Conservation (phyloP, 345 rosid genomes). For the Eucalyptus marginata region DNA sequence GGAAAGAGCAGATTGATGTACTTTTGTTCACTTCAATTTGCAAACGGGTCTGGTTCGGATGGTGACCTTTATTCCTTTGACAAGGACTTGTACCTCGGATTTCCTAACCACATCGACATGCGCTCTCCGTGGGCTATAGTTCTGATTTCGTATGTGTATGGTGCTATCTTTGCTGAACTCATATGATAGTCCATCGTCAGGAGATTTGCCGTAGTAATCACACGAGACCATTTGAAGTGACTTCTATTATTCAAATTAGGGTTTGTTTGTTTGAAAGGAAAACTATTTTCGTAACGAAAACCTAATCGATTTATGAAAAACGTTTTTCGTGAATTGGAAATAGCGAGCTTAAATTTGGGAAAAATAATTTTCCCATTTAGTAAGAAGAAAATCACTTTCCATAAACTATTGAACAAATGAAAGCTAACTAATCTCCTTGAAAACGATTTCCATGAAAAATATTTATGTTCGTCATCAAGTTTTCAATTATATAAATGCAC, state of each 20-base stretch:
- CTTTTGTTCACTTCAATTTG: not conserved
- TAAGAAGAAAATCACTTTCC: too few relatives aligned
- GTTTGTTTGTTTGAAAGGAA: too few relatives aligned
- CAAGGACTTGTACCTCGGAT: not conserved
- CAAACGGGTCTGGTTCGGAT: not conserved
- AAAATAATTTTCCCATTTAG: too few relatives aligned
- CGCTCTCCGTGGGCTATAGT: not conserved
- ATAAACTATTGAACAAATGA: too few relatives aligned
- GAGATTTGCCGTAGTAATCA: not conserved
- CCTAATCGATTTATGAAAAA: fast-evolving
- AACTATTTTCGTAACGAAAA: too few relatives aligned
- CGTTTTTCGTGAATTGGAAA: not conserved
- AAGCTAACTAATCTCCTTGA: too few relatives aligned
- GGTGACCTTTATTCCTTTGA: not conserved
- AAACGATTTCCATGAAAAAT: not conserved
- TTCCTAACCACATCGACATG: not conserved
- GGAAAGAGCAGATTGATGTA: not conserved
- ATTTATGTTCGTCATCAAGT: fast-evolving
- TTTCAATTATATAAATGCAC: not conserved
- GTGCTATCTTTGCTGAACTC: not conserved
- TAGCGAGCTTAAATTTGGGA: too few relatives aligned
- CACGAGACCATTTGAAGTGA: not conserved
- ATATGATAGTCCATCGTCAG: not conserved
- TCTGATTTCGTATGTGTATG: not conserved
- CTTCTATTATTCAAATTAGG: not conserved